These are phyloP conservation scores for Phanerodontia chrysosporium DNA, from an alignment of 768 basidiomycete genomes.

Conservation along the genomic window DNA sequence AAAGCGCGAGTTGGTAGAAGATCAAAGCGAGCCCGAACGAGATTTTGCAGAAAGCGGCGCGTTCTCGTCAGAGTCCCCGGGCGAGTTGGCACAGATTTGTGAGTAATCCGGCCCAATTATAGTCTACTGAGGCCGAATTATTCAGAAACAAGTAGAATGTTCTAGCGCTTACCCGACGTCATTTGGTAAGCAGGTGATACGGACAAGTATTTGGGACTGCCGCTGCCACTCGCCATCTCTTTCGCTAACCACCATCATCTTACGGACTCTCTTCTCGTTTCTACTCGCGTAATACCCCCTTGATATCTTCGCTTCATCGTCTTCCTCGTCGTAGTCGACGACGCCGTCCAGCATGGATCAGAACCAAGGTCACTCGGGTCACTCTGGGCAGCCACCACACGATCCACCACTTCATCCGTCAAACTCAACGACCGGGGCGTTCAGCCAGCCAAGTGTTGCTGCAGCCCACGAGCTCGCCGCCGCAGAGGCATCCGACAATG, in stretches of 20 bases:
- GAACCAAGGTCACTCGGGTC: slow-evolving; percentile 8
- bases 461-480: not conserved
- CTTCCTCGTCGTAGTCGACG: not conserved
- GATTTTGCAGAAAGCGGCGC: not conserved
- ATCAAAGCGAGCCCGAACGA: too few species aligned
- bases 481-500: not conserved
- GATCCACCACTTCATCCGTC: slow-evolving; percentile 1
- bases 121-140: not conserved
- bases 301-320: not conserved
- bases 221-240: not conserved
- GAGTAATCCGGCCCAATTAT: not conserved
- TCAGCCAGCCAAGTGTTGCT: not conserved
- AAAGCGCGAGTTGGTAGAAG: too few species aligned
- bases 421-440: too few species aligned
- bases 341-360: slow-evolving; percentile 17
- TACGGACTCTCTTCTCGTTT: not conserved
- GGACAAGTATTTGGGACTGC: not conserved
- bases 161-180: slow-evolving; percentile 1
- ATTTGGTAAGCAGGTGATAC: slow-evolving; percentile 1
- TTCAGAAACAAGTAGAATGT: not conserved
- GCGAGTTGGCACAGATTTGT: not conserved
- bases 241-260: slow-evolving; percentile 9
- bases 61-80: not conserved
- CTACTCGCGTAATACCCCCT: not conserved
- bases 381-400: slow-evolving; percentile 1